A percentile compares a stretch with the other conserved stretches of the same genome.
phyloP scores from a whole-genome alignment of 1,284 basidiomycete species.

The Fereydounia khargensis region DNA sequence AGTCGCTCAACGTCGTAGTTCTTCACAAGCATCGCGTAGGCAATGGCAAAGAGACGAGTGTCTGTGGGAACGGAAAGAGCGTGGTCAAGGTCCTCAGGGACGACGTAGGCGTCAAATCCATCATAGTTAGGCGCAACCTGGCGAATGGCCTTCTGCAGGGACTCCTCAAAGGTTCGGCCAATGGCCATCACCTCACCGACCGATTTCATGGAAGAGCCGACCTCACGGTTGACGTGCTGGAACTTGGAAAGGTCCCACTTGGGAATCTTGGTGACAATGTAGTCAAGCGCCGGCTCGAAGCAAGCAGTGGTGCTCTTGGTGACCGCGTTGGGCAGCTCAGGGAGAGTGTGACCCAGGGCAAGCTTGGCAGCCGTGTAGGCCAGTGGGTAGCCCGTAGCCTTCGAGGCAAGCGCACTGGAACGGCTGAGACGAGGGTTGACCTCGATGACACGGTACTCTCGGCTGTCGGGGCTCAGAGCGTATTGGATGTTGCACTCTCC shows the following conservation, averaged over 20 bases:
- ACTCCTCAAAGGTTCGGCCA: constrained; percentile 97
- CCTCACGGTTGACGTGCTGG: constrained; percentile 87
- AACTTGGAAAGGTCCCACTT: constrained; percentile 99
- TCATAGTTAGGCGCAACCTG: constrained; percentile 85
- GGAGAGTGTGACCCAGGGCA: constrained; percentile 95
- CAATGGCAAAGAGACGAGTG: constrained; percentile 92
- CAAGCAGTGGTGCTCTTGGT: constrained; percentile 99
- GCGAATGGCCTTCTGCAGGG: constrained; percentile 95
- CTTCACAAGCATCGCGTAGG: constrained; percentile 93
- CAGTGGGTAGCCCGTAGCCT: constrained; percentile 97
- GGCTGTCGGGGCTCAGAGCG: constrained; percentile 85
- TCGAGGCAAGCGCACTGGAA: constrained; percentile 82
- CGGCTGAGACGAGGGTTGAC: constrained; percentile 56
- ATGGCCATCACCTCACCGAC: constrained; percentile 99
- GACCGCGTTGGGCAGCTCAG: constrained; percentile 96
- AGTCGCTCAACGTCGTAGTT: constrained; percentile 84
- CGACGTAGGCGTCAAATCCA: constrained; percentile 69
- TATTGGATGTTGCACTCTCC: constrained; percentile 99
- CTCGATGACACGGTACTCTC: constrained; percentile 92
- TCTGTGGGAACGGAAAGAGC: constrained; percentile 76
- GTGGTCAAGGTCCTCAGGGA: constrained; percentile 78
- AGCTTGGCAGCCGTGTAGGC: constrained; percentile 99
- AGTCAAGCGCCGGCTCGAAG: constrained; percentile 99
- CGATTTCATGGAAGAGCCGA: constrained; percentile 98
- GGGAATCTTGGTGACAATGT: constrained; percentile 99